Percentiles rank a stretch among this genome's conserved stretches.
Evolutionary conservation across 1,284 basidiomycete genomes (phyloP).

Genomic region (Heterobasidion occidentale): DNA sequence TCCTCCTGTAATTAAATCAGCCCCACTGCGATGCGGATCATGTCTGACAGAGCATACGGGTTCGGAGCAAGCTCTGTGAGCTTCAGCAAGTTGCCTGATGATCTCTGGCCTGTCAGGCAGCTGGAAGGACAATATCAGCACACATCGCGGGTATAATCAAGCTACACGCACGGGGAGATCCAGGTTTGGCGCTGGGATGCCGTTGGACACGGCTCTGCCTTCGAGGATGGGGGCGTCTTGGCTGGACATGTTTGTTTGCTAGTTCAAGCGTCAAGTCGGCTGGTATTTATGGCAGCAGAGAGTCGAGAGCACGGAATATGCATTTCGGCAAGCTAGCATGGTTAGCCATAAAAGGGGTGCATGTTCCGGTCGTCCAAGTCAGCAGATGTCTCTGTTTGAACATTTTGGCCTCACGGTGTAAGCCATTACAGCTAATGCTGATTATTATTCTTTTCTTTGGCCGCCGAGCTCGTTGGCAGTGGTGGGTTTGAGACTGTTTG

Average conservation of each 20-base stretch:
- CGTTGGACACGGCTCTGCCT: conserved; percentile 2
- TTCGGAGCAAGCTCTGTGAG: conserved; percentile 36
- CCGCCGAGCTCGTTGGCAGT: too few relatives aligned
- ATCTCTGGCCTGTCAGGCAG: conserved; percentile 43
- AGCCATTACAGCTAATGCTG: background rate
- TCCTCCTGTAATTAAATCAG: conserved; percentile 23
- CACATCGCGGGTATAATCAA: background rate
- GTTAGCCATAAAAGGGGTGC: background rate
- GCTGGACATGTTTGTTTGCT: background rate
- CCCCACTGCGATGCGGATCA: background rate
- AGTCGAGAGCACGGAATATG: background rate
- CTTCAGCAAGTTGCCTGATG: conserved; percentile 47
- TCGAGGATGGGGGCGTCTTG: background rate
- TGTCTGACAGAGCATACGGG: conserved; percentile 19
- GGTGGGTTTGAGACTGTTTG: too few relatives aligned
- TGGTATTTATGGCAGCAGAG: background rate
- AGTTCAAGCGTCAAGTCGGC: background rate
- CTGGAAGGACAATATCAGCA: conserved; percentile 16
- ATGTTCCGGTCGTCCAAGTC: background rate
- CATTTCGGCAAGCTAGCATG: background rate
- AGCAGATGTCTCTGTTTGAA: background rate
- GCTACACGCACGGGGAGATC: conserved; percentile 1
- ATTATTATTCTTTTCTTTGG: background rate
- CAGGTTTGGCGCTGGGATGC: conserved; percentile 1
- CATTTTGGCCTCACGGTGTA: background rate